Evolutionary conservation across 306 rosid species (phyloP), one percentile per base, ranked within the genome.

Genomic region (Malus fusca): DNA sequence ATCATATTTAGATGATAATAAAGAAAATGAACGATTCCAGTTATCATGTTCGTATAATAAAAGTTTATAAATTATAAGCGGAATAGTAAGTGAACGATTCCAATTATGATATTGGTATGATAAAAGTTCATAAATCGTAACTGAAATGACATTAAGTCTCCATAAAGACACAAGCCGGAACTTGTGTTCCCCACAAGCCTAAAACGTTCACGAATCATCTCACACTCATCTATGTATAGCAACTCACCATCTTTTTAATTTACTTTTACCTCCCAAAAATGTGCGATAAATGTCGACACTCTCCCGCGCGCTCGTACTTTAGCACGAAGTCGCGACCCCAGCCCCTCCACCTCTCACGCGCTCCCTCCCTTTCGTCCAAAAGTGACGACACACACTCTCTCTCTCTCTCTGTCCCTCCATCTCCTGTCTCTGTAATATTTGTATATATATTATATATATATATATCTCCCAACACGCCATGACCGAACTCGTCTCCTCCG

Each of bases 321-420:
- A 0, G 59, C 78, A 37, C 81, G 84, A 83, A 44, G 85, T 71
- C 59, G 9, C 2, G 26, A 53, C 25, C 52, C 46, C 73, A 19
- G 31, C 17, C 5, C 12, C 22, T 56, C 66, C 14, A n/a, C 75
- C 61, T 8, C 37, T 21, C 35, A n/a, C 67, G 12, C n/a, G 40
- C 31, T 10, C 31, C 68, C 8, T 12, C 30, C 63, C 35, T 74
- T 43, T 72, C 72, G 3, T 77, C 42, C 8, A 55, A 60, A 1
- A 37, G 88, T 94, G 97, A 78, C 97, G 96, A 92, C 98, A 90
- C 98, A 90, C 87, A 62, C 75, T 30, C 23, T 37, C 14, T 48
- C 46, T 31, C 66, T 26, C 88, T 73, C 75, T 30, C 23, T 37
- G 11, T 37, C 46, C 48, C 14, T 60, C 18, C 6, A 12, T 62